Percentiles rank a stretch among this genome's conserved stretches.
Conservation (phyloP, 1,284 basidiomycete species). For the Ceratobasidium sp. region DNA sequence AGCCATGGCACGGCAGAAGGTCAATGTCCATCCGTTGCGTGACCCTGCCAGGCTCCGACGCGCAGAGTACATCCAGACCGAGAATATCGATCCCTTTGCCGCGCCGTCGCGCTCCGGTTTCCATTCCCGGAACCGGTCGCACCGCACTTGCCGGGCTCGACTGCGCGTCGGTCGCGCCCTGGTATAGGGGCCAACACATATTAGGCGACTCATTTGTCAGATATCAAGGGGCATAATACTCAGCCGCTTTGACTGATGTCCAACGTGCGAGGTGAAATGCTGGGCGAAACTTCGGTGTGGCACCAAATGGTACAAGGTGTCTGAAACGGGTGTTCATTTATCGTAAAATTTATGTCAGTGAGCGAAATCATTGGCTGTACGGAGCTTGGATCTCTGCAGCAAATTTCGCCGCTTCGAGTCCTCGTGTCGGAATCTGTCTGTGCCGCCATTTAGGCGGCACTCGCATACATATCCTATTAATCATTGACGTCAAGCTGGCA, state of each 20-base stretch:
- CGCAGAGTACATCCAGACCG: not conserved
- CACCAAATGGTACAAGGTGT: too few species aligned
- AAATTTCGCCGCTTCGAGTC: too few species aligned
- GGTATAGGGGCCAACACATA: not conserved
- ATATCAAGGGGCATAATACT: not conserved
- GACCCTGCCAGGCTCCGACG: not conserved
- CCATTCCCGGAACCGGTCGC: constrained; percentile 19
- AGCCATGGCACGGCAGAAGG: not conserved
- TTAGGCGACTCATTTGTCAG: not conserved
- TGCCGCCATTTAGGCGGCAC: too few species aligned
- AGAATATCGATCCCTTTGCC: not conserved
- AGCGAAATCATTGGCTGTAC: too few species aligned
- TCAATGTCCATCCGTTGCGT: not conserved
- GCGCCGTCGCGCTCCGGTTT: not conserved
- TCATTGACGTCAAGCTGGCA: not conserved
- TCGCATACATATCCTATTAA: too few species aligned
- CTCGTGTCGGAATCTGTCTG: too few species aligned
- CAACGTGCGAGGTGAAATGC: too few species aligned
- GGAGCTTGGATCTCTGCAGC: too few species aligned
- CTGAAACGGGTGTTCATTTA: not conserved
- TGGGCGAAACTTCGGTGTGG: too few species aligned
- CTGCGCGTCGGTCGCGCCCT: constrained; percentile 25
- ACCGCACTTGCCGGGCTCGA: constrained; percentile 27
- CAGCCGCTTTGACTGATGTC: too few species aligned
- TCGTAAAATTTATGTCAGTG: not conserved